A percentile compares a stretch with the other conserved stretches of the same genome.
These are phyloP conservation scores for Taxillus chinensis DNA, from an alignment of 164 flowering plant species.

Conservation along the genomic window DNA sequence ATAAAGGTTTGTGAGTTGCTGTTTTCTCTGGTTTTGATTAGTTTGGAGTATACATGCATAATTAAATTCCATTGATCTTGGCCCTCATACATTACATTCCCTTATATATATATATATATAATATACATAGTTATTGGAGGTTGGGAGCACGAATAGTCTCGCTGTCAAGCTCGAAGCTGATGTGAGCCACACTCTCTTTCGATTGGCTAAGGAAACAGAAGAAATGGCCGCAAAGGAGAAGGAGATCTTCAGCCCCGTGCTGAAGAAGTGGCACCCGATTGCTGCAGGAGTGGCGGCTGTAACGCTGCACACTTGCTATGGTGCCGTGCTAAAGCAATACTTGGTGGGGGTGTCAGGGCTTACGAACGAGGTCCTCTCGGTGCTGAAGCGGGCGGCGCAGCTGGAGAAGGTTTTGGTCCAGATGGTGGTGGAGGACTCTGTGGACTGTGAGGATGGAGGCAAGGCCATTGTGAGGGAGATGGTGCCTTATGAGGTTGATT, in stretches of 20 bases:
- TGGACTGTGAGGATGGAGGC: constrained; percentile 79
- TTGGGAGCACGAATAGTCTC: constrained; percentile 15
- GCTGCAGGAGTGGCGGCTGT: constrained; percentile 77
- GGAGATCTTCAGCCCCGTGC: constrained; percentile 56
- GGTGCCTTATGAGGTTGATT: constrained; percentile 79
- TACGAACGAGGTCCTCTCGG: constrained; percentile 38
- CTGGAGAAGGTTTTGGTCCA: constrained; percentile 75
- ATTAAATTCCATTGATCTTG: not conserved
- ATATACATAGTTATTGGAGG: constrained; percentile 38
- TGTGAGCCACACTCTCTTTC: constrained; percentile 34
- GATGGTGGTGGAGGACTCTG: constrained; percentile 84
- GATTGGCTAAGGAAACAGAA: constrained; percentile 56
- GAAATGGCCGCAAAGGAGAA: constrained; percentile 66
- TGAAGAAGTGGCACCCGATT: constrained; percentile 73
- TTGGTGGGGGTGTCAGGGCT: constrained; percentile 28
- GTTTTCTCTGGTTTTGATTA: not conserved
- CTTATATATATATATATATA: not conserved
- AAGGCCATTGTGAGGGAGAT: constrained; percentile 66
- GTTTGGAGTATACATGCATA: not conserved
- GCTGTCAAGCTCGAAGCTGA: constrained; percentile 27
- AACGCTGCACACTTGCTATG: constrained; percentile 79
- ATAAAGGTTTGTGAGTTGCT: constrained; percentile 35
- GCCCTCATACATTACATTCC: not conserved
- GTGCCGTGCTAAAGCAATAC: constrained; percentile 58
- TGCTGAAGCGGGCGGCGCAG: constrained; percentile 69